phyloP scores from a whole-genome alignment of 1,284 basidiomycete genomes.

The Irpex rosettiformis region DNA sequence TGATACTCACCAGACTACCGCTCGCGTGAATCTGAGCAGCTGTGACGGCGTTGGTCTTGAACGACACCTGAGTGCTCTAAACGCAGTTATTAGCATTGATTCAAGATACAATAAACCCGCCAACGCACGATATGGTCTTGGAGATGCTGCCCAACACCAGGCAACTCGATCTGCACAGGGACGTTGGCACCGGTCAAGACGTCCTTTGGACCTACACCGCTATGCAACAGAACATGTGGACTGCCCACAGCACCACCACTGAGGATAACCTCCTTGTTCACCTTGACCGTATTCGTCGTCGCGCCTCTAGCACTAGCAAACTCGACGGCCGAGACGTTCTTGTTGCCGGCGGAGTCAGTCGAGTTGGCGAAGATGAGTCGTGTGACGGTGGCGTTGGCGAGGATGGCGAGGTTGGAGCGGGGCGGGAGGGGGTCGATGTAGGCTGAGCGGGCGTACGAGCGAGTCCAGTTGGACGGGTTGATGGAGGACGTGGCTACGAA shows the following conservation, averaged over 20 bases:
- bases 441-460: conserved; percentile 64
- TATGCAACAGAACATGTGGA: conserved; percentile 65
- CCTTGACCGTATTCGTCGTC: conserved; percentile 39
- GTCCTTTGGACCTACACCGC: conserved; percentile 66
- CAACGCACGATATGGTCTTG: conserved; percentile 62
- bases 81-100: conserved; percentile 12
- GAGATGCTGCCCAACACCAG: conserved; percentile 75
- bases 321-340: conserved; percentile 54
- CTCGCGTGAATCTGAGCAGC: conserved; percentile 38
- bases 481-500: conserved; percentile 63
- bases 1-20: conserved; percentile 27
- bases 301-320: conserved; percentile 41
- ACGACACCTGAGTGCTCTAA: conserved; percentile 47
- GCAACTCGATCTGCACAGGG: conserved; percentile 43
- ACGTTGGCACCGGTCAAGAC: conserved; percentile 54
- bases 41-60: conserved; percentile 43
- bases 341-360: conserved; percentile 25
- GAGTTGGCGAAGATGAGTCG: conserved; percentile 49
- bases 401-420: conserved; percentile 60
- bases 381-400: conserved; percentile 56
- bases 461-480: conserved; percentile 62
- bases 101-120: not conserved
- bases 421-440: conserved; percentile 65
- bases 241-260: conserved; percentile 62
- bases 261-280: conserved; percentile 59